Conservation (phyloP, 768 basidiomycete species). For the Daedaleopsis nitida region DNA sequence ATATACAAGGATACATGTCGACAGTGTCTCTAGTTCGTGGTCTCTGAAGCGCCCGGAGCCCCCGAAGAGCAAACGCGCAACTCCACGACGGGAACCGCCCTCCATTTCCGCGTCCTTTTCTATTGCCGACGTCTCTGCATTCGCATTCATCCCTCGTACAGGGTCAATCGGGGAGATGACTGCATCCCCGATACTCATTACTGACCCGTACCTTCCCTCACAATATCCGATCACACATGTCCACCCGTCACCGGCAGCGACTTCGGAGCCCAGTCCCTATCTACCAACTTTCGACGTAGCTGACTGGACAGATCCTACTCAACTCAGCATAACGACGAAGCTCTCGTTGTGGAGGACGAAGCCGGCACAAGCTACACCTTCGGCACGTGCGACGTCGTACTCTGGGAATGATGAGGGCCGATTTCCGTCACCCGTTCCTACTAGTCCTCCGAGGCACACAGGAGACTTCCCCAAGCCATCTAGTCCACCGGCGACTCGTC, state of each 20-base stretch:
- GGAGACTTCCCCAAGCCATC: not conserved
- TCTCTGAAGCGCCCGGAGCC: slow-evolving; percentile 12
- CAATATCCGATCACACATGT: slow-evolving; percentile 54
- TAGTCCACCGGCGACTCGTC: slow-evolving; percentile 2
- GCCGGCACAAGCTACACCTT: slow-evolving; percentile 28
- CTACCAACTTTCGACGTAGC: slow-evolving; percentile 60
- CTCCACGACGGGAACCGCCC: not conserved
- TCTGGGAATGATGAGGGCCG: not conserved
- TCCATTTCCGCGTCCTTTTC: slow-evolving; percentile 12
- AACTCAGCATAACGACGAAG: slow-evolving; percentile 47
- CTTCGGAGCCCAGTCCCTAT: not conserved
- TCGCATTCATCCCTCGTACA: slow-evolving; percentile 43
- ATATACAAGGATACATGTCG: slow-evolving; percentile 49
- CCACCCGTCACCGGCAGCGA: slow-evolving; percentile 36
- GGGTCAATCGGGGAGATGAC: slow-evolving; percentile 24
- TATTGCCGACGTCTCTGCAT: slow-evolving; percentile 55
- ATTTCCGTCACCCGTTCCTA: not conserved
- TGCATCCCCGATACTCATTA: slow-evolving; percentile 71
- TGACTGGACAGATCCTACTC: slow-evolving; percentile 60
- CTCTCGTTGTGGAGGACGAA: slow-evolving; percentile 65
- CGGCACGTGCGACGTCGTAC: slow-evolving; percentile 26
- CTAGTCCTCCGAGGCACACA: slow-evolving; percentile 1
- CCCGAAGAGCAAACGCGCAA: not conserved
- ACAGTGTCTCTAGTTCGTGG: slow-evolving; percentile 26
- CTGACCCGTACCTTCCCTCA: slow-evolving; percentile 63